phyloP scores from a whole-genome alignment of 2,329 filamentous ascomycete genomes.

The Xylaria sp. region DNA sequence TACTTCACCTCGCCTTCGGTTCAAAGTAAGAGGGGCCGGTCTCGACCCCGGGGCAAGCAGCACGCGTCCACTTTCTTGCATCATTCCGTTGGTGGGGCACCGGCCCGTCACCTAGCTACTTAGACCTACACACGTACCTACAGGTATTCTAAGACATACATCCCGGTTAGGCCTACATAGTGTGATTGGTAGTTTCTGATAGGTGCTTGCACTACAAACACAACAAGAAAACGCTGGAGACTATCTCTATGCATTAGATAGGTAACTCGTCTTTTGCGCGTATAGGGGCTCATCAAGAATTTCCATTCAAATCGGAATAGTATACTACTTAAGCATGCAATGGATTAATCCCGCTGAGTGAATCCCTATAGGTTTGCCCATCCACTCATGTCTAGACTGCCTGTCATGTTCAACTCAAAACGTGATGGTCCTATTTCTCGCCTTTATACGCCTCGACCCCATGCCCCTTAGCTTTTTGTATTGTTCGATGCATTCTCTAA shows the following conservation, averaged over 20 bases:
- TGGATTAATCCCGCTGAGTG: constrained; percentile 18
- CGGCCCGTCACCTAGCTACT: constrained; percentile 1
- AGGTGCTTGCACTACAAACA: neutral
- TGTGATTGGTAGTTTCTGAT: no score
- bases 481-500: constrained; percentile 67
- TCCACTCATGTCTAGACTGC: constrained; percentile 1
- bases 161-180: no score
- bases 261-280: neutral
- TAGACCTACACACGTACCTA: no score
- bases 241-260: no score
- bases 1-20: neutral
- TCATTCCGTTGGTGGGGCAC: constrained; percentile 41
- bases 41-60: neutral
- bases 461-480: constrained; percentile 47
- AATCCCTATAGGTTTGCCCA: constrained; percentile 8
- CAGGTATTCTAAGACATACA: no score
- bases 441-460: neutral
- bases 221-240: no score
- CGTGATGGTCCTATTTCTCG: neutral
- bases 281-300: constrained; percentile 3
- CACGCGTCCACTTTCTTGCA: constrained; percentile 21
- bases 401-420: constrained; percentile 4
- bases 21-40: neutral
- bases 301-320: neutral
- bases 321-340: constrained; percentile 31